Conservation (phyloP, 345 rosid species). For the Boechera stricta region DNA sequence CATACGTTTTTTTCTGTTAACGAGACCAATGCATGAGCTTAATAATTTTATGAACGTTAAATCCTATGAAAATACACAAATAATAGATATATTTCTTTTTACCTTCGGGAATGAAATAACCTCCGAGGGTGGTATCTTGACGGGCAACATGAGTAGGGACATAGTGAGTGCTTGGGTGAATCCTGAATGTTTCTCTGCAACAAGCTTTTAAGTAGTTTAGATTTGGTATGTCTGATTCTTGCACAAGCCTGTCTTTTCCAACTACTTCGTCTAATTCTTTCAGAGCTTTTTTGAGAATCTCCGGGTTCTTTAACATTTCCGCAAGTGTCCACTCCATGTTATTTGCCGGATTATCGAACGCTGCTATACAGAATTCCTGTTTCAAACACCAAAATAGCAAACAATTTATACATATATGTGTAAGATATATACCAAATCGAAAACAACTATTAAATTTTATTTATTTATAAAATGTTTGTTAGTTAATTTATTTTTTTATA, state of each 20-base stretch:
- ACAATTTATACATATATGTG: background rate
- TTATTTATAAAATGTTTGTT: too few relatives aligned
- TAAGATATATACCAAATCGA: too few relatives aligned
- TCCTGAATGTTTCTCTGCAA: slow-evolving; percentile 54
- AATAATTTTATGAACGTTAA: background rate
- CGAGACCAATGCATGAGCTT: background rate
- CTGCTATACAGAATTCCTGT: slow-evolving; percentile 53
- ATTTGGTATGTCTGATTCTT: slow-evolving; percentile 55
- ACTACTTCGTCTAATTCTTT: slow-evolving; percentile 55
- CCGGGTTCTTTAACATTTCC: slow-evolving; percentile 46
- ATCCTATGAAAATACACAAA: background rate
- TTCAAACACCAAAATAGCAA: background rate
- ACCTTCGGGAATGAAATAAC: slow-evolving; percentile 60
- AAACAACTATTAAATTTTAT: background rate
- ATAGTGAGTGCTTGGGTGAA: slow-evolving; percentile 52
- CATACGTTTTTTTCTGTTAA: too few relatives aligned
- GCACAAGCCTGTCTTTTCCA: slow-evolving; percentile 55
- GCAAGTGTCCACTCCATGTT: slow-evolving; percentile 58
- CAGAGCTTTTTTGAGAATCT: slow-evolving; percentile 41
- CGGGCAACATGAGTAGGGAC: slow-evolving; percentile 45
- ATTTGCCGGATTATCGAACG: slow-evolving; percentile 54
- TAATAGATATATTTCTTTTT: background rate
- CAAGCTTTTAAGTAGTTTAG: slow-evolving; percentile 58
- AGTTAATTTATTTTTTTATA: too few relatives aligned
- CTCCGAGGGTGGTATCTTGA: slow-evolving; percentile 44